Percentiles rank a stretch among this genome's conserved stretches.
Evolutionary conservation across 768 basidiomycete species (phyloP).

Genomic region (Collybia sp.): DNA sequence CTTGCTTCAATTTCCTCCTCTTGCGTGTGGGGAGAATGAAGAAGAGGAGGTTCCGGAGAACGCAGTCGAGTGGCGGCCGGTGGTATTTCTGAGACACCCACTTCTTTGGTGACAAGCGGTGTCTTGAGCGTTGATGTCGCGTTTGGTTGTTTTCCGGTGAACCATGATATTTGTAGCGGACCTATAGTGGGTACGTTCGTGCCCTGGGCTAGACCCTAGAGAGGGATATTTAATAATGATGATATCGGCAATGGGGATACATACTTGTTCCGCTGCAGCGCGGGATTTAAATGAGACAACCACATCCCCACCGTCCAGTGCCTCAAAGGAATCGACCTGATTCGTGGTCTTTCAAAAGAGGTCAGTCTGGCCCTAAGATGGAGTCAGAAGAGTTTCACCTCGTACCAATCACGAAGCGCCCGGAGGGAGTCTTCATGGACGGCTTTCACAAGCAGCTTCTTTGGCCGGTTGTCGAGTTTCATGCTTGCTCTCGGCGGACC

Average conservation of each 20-base stretch:
- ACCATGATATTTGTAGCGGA: slow-evolving; percentile 65
- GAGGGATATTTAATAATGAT: slow-evolving; percentile 8
- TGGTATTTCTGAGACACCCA: slow-evolving; percentile 7
- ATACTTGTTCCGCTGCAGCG: slow-evolving; percentile 72
- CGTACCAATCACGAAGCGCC: slow-evolving; percentile 78
- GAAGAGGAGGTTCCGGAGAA: slow-evolving; percentile 19
- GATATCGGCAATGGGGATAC: slow-evolving; percentile 2
- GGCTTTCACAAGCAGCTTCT: slow-evolving; percentile 73
- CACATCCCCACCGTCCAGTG: slow-evolving; percentile 49
- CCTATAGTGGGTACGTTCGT: slow-evolving; percentile 62
- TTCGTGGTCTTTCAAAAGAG: slow-evolving; percentile 49
- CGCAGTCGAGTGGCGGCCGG: slow-evolving; percentile 2
- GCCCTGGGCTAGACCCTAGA: slow-evolving; percentile 71
- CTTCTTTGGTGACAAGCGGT: slow-evolving; percentile 11
- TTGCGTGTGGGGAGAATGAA: slow-evolving; percentile 28
- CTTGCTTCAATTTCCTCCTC: slow-evolving; percentile 64
- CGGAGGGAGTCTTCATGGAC: slow-evolving; percentile 46
- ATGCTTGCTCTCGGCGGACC: slow-evolving; percentile 67
- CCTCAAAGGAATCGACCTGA: slow-evolving; percentile 63
- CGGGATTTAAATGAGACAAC: slow-evolving; percentile 71
- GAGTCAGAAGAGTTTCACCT: slow-evolving; percentile 36
- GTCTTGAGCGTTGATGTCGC: slow-evolving; percentile 14
- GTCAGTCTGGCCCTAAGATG: slow-evolving; percentile 3
- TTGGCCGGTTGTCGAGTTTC: slow-evolving; percentile 89
- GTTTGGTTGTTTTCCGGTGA: slow-evolving; percentile 28